Conservation (phyloP, 768 basidiomycete species). For the Tylopilus subfusipes region DNA sequence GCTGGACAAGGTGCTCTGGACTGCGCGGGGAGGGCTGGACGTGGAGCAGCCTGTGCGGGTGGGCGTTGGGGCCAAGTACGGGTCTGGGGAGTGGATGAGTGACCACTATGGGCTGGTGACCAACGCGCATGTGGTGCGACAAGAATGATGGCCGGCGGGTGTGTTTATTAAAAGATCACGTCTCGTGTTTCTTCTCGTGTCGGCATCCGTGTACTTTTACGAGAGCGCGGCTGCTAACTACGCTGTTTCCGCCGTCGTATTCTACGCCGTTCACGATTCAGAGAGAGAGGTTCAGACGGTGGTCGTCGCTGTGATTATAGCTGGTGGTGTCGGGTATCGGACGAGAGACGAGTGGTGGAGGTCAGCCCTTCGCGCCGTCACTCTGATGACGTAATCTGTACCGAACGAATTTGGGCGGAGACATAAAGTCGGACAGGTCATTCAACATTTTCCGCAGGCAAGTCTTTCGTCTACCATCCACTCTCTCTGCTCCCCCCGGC, state of each 20-base stretch:
- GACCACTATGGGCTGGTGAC: conserved; percentile 65
- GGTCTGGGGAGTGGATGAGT: conserved; percentile 49
- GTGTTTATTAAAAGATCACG: conserved; percentile 3
- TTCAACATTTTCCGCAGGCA: conserved; percentile 15
- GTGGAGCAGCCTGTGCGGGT: conserved; percentile 54
- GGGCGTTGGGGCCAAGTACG: conserved; percentile 51
- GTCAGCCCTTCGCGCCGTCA: not conserved
- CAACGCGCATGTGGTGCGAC: conserved; percentile 31
- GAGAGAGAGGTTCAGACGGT: not conserved
- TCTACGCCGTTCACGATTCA: not conserved
- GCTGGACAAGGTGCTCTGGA: conserved; percentile 65
- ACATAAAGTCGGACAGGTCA: conserved; percentile 29
- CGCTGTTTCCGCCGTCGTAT: not conserved
- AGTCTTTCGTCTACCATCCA: too few species aligned
- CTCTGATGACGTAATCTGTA: conserved; percentile 5
- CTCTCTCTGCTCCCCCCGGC: conserved; percentile 11
- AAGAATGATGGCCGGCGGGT: conserved; percentile 10
- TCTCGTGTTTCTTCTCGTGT: not conserved
- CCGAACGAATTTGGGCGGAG: conserved; percentile 28
- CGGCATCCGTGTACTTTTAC: conserved; percentile 9
- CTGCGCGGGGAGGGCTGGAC: conserved; percentile 44
- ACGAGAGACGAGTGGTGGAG: not conserved
- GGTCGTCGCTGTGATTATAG: conserved; percentile 13
- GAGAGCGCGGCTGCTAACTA: not conserved
- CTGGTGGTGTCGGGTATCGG: too few species aligned